phyloP scores from a whole-genome alignment of 2,329 filamentous ascomycete genomes.

The Aspergillus texensis region DNA sequence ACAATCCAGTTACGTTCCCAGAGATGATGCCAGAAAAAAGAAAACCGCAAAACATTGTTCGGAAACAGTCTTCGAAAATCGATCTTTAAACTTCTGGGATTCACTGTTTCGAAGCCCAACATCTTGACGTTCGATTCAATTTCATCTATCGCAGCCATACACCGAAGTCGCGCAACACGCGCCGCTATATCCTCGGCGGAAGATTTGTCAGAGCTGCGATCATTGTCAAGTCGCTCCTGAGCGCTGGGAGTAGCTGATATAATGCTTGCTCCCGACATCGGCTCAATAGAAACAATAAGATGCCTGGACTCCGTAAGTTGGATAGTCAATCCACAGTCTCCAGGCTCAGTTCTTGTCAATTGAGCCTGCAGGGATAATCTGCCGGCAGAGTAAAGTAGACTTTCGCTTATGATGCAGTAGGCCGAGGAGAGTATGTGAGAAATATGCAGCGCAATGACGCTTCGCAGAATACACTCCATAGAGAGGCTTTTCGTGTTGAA shows the following conservation, averaged over 20 bases:
- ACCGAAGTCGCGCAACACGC: conserved; percentile 43
- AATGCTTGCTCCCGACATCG: conserved; percentile 74
- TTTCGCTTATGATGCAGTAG: conserved; percentile 60
- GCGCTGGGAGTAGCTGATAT: conserved; percentile 66
- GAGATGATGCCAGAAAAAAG: conserved; percentile 71
- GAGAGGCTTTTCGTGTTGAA: conserved; percentile 71
- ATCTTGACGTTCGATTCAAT: conserved; percentile 39
- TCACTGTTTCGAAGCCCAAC: conserved; percentile 42
- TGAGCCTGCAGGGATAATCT: conserved; percentile 62
- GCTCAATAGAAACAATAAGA: conserved; percentile 69
- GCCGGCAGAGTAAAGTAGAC: conserved; percentile 63
- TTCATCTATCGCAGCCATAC: conserved; percentile 43
- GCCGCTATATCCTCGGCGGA: conserved; percentile 42
- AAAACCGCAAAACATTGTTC: conserved; percentile 63
- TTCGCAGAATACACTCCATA: conserved; percentile 71
- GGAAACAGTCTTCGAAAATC: conserved; percentile 64
- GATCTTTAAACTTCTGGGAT: conserved; percentile 37
- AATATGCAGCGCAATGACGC: conserved; percentile 74
- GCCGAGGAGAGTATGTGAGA: conserved; percentile 71
- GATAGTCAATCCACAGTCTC: conserved; percentile 68
- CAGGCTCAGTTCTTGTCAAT: conserved; percentile 64
- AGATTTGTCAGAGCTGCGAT: conserved; percentile 61
- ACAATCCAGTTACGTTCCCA: conserved; percentile 76
- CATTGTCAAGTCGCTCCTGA: conserved; percentile 61
- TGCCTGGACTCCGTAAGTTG: conserved; percentile 67